Conservation (phyloP, 2,329 filamentous ascomycete species). For the Neopestalotiopsis clavispora region DNA sequence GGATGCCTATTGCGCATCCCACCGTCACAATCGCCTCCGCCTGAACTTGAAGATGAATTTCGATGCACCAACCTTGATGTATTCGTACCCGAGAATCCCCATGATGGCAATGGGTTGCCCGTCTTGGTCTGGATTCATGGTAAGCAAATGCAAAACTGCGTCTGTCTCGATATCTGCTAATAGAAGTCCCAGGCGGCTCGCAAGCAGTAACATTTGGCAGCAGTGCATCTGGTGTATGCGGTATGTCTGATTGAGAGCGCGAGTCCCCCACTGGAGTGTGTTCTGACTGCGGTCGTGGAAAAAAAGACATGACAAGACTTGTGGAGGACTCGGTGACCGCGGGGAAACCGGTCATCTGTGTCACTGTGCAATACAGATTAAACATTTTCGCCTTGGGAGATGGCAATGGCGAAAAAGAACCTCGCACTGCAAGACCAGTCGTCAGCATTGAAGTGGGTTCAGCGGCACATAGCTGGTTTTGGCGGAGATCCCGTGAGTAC, state of each 20-base stretch:
- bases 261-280: not conserved
- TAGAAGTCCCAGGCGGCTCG: slow-evolving; percentile 38
- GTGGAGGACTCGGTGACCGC: slow-evolving; percentile 39
- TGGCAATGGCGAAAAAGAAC: slow-evolving; percentile 38
- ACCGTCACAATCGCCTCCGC: slow-evolving; percentile 27
- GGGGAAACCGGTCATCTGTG: slow-evolving; percentile 44
- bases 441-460: slow-evolving; percentile 61
- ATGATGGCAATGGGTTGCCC: slow-evolving; percentile 30
- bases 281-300: not conserved
- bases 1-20: slow-evolving; percentile 49
- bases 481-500: slow-evolving; percentile 33
- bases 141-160: slow-evolving; percentile 12
- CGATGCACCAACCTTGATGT: slow-evolving; percentile 49
- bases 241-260: slow-evolving; percentile 20
- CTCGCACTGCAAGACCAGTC: slow-evolving; percentile 51
- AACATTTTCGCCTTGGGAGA: slow-evolving; percentile 11
- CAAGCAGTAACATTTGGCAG: slow-evolving; percentile 50
- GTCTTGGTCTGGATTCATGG: slow-evolving; percentile 53
- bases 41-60: slow-evolving; percentile 43
- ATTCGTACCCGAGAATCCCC: slow-evolving; percentile 28
- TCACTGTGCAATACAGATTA: slow-evolving; percentile 40
- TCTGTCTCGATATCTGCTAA: not conserved
- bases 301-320: slow-evolving; percentile 38
- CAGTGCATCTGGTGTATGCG: slow-evolving; percentile 45
- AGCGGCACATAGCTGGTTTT: slow-evolving; percentile 40